Conservation (phyloP, 129 eudicot species). For the Flaveria linearis region DNA sequence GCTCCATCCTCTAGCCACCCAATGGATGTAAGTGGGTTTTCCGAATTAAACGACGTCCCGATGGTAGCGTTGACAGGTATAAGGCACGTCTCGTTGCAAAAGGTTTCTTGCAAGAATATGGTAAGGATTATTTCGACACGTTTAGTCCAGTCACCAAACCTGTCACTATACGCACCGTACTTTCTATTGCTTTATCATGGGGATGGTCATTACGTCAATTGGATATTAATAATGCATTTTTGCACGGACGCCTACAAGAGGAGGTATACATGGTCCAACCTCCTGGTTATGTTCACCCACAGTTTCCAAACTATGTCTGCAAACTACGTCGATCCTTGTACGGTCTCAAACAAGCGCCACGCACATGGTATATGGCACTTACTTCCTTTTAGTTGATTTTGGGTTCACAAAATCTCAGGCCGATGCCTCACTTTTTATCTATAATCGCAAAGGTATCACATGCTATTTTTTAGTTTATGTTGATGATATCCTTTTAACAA, state of each 20-base stretch:
- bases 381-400: background rate
- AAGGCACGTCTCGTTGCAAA: too few relatives aligned
- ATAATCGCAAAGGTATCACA: background rate
- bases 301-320: background rate
- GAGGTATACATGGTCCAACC: background rate
- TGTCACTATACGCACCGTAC: background rate
- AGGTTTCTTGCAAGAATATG: too few relatives aligned
- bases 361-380: background rate
- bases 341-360: background rate
- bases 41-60: background rate
- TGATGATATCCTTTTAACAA: background rate
- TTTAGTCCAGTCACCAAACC: background rate
- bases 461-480: background rate
- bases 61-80: constrained; percentile 9
- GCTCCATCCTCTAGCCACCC: background rate
- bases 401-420: background rate
- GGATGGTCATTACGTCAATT: background rate
- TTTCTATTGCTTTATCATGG: background rate
- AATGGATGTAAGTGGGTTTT: constrained; percentile 19
- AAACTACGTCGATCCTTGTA: background rate
- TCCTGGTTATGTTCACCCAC: background rate
- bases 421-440: background rate
- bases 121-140: too few relatives aligned
- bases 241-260: too few relatives aligned
- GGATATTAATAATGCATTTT: background rate